Percentiles rank a stretch among this genome's conserved stretches.
Evolutionary conservation across 2,329 filamentous ascomycete species (phyloP).

Genomic region (Trichoderma sp.): DNA sequence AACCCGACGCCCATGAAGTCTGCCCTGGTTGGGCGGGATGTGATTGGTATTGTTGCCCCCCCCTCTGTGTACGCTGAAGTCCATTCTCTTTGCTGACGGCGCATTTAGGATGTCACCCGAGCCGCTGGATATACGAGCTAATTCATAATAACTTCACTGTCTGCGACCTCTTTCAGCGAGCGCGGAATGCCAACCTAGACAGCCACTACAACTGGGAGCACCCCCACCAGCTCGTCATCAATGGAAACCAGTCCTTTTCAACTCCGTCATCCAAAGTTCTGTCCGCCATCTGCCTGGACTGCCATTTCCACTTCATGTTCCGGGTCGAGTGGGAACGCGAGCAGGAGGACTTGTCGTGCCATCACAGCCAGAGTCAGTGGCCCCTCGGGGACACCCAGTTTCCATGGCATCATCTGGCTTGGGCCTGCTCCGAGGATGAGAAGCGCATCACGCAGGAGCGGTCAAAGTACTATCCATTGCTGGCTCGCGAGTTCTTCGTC

Average conservation of each 20-base stretch:
- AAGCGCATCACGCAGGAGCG: conserved; percentile 33
- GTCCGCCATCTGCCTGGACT: conserved; percentile 46
- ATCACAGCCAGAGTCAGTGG: conserved; percentile 40
- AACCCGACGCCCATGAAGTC: conserved; percentile 42
- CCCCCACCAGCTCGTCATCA: conserved; percentile 43
- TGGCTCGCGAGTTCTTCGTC: conserved; percentile 43
- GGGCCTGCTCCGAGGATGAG: conserved; percentile 40
- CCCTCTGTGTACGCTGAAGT: too few species aligned
- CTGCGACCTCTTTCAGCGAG: conserved; percentile 44
- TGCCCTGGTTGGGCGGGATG: conserved; percentile 35
- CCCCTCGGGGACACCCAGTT: conserved; percentile 42
- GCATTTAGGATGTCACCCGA: conserved; percentile 42
- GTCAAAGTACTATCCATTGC: conserved; percentile 45
- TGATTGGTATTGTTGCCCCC: conserved; percentile 37
- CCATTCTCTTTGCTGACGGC: conserved; percentile 27
- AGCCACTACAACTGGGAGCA: conserved; percentile 42
- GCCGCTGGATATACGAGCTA: conserved; percentile 48
- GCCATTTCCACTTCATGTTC: conserved; percentile 48
- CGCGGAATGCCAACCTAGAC: conserved; percentile 38
- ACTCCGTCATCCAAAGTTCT: conserved; percentile 36
- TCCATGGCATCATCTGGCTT: conserved; percentile 46
- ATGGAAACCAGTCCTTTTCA: conserved; percentile 45
- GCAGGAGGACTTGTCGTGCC: conserved; percentile 38
- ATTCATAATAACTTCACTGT: conserved; percentile 43
- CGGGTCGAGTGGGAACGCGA: conserved; percentile 41